Percentiles rank a stretch among this genome's conserved stretches.
Evolutionary conservation across 2,329 filamentous ascomycete genomes (phyloP).

Genomic region (Nothopassalora personata): DNA sequence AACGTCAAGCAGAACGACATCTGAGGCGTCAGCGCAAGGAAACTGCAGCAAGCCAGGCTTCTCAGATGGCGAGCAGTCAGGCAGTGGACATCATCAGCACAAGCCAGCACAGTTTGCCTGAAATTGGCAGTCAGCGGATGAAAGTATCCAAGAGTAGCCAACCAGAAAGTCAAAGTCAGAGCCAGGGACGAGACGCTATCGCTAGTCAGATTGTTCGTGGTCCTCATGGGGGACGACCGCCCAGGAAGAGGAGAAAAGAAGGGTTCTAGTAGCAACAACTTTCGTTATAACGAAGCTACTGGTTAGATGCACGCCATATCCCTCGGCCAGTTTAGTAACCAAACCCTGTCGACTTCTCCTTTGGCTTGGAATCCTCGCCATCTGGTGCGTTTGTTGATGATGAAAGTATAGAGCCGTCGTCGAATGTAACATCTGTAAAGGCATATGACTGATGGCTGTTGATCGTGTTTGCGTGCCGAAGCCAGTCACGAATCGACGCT

Average conservation of each 20-base stretch:
- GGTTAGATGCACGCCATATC: too few relatives aligned
- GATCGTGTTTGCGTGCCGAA: too few relatives aligned
- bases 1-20: slow-evolving; percentile 37
- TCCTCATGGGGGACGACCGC: slow-evolving; percentile 32
- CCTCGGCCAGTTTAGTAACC: too few relatives aligned
- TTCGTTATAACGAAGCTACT: neutral
- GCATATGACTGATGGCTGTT: too few relatives aligned
- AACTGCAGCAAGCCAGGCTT: slow-evolving; percentile 24
- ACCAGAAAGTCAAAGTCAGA: slow-evolving; percentile 8
- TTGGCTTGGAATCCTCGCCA: too few relatives aligned
- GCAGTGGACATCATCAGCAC: slow-evolving; percentile 27
- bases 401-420: too few relatives aligned
- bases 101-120: slow-evolving; percentile 22
- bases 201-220: slow-evolving; percentile 33
- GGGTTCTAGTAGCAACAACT: slow-evolving; percentile 26
- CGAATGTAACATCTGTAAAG: too few relatives aligned
- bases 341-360: too few relatives aligned
- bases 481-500: too few relatives aligned
- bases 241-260: slow-evolving; percentile 41
- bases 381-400: too few relatives aligned
- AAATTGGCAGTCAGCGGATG: slow-evolving; percentile 10
- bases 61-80: slow-evolving; percentile 28
- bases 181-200: slow-evolving; percentile 2
- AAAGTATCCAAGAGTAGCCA: slow-evolving; percentile 22
- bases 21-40: slow-evolving; percentile 39